Base-by-base conservation (phyloP, 1,139 yeast species). In the Hemisphaericaspora xylanilytica region DNA sequence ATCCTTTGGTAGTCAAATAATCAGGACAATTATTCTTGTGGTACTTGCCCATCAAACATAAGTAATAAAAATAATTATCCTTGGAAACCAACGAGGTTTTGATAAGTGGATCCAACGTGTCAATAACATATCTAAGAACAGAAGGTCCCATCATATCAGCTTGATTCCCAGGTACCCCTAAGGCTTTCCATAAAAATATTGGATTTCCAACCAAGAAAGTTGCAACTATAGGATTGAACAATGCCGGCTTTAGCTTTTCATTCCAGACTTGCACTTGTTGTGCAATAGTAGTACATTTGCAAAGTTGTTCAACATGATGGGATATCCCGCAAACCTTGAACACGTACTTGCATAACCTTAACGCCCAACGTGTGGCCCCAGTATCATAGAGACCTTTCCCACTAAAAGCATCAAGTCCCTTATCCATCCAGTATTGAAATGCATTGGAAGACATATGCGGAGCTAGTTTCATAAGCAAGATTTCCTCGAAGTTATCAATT, bases 351-450 rank as follows among this genome's bases (percentile, higher is more conserved):
- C 88, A 83, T 42, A 84, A 61, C 52, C 90, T 72, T 40, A 85
- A 65, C 0, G 94, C 95, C 94, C 95, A 85, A 58, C 92, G 75
- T 2, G 94, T 83, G 24, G 87, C 83, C 0, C 95, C 95, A 5
- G 94, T 85, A 52, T 85, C 88, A 43, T 63, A 63, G 36, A 85
- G 65, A 15, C 94, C 95, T 32, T 57, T 65, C 4, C 85, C 82
- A 11, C 67, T 61, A 54, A 85, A 85, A 1, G 88, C 71, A 41
- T 66, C 65, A 27, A 67, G 67, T 18, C 89, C 90, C 49, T 73
- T 75, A 32, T 70, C 73, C 64, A 75, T 69, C 95, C 95, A 85
- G 61, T 78, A 85, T 63, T 85, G 95, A 61, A 85, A 75, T 2
- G 92, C 85, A 52, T 83, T 79, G 9, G 94, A 83, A 2, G 94